These are phyloP conservation scores for Basipetospora sp. DNA, from an alignment of 2,329 filamentous ascomycete species.

Conservation along the genomic window DNA sequence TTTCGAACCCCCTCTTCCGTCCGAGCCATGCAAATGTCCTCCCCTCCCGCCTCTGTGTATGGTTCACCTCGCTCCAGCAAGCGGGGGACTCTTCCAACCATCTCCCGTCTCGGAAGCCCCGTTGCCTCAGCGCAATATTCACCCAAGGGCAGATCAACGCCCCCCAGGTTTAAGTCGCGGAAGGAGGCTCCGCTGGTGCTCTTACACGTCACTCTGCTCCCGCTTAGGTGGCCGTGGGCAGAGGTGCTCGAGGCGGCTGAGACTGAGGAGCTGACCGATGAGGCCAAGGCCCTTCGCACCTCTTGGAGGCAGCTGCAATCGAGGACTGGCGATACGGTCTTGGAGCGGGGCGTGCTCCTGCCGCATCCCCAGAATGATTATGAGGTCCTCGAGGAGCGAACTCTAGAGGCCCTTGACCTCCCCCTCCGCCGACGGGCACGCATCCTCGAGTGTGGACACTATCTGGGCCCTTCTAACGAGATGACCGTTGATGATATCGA, in stretches of 20 bases:
- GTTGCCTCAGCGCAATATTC: conserved; percentile 36
- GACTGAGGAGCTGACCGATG: conserved; percentile 27
- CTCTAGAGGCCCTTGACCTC: conserved; percentile 61
- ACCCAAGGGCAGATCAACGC: conserved; percentile 37
- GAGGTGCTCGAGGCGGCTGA: conserved; percentile 34
- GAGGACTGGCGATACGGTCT: conserved; percentile 56
- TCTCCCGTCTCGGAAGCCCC: conserved; percentile 44
- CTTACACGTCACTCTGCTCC: conserved; percentile 62
- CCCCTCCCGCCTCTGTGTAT: conserved; percentile 42
- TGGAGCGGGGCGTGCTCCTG: conserved; percentile 59
- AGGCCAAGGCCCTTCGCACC: conserved; percentile 38
- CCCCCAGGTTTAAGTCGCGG: conserved; percentile 40
- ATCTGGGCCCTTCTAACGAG: conserved; percentile 46
- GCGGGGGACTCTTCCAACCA: conserved; percentile 24
- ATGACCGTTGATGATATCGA: conserved; percentile 26
- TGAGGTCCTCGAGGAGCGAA: conserved; percentile 61
- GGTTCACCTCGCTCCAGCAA: conserved; percentile 42
- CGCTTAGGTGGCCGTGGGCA: conserved; percentile 51
- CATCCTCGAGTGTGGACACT: conserved; percentile 64
- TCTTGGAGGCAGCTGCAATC: conserved; percentile 55
- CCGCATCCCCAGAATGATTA: conserved; percentile 69
- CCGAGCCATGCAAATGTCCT: conserved; percentile 57
- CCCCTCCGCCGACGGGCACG: conserved; percentile 48
- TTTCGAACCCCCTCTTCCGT: conserved; percentile 58
- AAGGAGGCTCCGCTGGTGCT: conserved; percentile 56